Evolutionary conservation across 2,329 filamentous ascomycete species (phyloP).

Genomic region (Emergomyces orientalis): DNA sequence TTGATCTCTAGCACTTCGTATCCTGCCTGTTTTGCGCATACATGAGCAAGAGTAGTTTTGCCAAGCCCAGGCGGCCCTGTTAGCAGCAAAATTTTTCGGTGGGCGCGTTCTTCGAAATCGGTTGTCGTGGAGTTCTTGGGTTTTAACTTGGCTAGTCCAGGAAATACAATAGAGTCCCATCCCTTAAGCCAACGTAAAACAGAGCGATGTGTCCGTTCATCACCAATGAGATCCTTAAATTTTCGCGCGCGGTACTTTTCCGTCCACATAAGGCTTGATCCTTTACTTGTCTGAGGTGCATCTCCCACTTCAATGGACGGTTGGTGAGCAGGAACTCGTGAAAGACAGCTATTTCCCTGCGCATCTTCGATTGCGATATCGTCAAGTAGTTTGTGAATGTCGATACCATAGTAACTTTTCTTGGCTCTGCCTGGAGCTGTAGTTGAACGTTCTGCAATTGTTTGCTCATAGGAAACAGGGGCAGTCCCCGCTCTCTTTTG

Average conservation of each 20-base stretch:
- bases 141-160: conserved; percentile 53
- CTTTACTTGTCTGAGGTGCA: conserved; percentile 19
- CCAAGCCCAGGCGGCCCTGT: conserved; percentile 88
- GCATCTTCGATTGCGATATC: conserved; percentile 55
- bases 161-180: conserved; percentile 91
- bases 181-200: conserved; percentile 89
- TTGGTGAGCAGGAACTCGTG: conserved; percentile 18
- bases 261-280: conserved; percentile 61
- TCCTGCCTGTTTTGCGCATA: conserved; percentile 87
- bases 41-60: conserved; percentile 92
- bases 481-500: conserved; percentile 29
- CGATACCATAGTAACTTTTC: conserved; percentile 76
- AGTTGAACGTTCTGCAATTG: conserved; percentile 46
- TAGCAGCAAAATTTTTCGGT: conserved; percentile 79
- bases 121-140: conserved; percentile 37
- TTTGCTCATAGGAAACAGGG: conserved; percentile 42
- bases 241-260: conserved; percentile 91
- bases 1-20: conserved; percentile 98
- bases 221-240: conserved; percentile 88
- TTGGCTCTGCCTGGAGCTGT: conserved; percentile 45
- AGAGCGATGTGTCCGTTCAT: conserved; percentile 83
- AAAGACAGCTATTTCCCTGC: conserved; percentile 21
- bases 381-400: conserved; percentile 75
- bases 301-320: conserved; percentile 26
- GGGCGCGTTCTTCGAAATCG: conserved; percentile 60